A percentile compares a stretch with the other conserved stretches of the same genome.
Conservation (phyloP, 805 yeast species). For the Wickerhamomyces bisporus region DNA sequence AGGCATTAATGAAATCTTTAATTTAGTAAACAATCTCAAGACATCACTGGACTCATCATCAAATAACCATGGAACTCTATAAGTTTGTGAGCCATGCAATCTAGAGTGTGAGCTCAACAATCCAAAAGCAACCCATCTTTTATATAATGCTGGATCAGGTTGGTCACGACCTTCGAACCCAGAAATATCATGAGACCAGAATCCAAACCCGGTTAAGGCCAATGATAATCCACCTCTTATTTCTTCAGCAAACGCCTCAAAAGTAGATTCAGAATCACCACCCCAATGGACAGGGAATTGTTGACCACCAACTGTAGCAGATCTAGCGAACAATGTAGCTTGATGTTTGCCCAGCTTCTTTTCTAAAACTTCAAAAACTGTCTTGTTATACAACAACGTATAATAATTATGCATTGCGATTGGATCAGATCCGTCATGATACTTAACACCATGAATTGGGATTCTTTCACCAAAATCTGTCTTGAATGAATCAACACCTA, state of each 20-base stretch:
- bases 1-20: constrained; percentile 20
- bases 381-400: constrained; percentile 18
- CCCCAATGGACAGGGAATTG: constrained; percentile 23
- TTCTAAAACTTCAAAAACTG: constrained; percentile 19
- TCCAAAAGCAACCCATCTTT: constrained; percentile 22
- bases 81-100: constrained; percentile 19
- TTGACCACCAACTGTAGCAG: constrained; percentile 20
- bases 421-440: constrained; percentile 13
- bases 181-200: constrained; percentile 23
- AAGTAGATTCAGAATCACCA: constrained; percentile 21
- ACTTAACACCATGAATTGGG: constrained; percentile 15
- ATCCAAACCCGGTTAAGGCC: constrained; percentile 18
- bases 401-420: constrained; percentile 18
- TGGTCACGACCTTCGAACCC: constrained; percentile 17
- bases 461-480: constrained; percentile 23
- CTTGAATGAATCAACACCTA: constrained; percentile 20
- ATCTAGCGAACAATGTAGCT: constrained; percentile 20
- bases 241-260: constrained; percentile 22
- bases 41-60: constrained; percentile 20
- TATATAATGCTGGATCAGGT: constrained; percentile 20
- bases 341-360: constrained; percentile 16
- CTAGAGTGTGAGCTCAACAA: constrained; percentile 20
- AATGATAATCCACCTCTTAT: constrained; percentile 20
- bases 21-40: constrained; percentile 14
- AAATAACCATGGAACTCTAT: constrained; percentile 22